Conservation (phyloP, 78 protist genomes). For the Emiliania huxleyi region DNA sequence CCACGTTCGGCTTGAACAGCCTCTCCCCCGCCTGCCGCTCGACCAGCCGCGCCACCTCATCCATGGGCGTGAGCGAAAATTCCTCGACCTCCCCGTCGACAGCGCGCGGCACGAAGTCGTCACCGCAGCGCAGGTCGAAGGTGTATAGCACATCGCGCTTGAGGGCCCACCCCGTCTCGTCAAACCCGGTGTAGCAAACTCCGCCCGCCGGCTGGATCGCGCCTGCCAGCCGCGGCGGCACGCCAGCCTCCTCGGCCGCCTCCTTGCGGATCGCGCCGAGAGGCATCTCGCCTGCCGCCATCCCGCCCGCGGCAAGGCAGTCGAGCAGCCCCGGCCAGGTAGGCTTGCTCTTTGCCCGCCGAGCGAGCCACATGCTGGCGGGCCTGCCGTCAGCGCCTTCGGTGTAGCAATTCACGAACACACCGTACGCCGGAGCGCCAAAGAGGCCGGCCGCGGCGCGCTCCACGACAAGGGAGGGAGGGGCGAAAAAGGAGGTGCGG, state of each 20-base stretch:
- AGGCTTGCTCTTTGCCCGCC: not conserved
- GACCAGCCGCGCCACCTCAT: too few relatives aligned
- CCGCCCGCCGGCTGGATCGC: not conserved
- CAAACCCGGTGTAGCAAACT: not conserved
- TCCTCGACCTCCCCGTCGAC: not conserved
- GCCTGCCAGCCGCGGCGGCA: not conserved
- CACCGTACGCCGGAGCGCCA: not conserved
- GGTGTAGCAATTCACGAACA: not conserved
- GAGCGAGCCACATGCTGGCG: not conserved
- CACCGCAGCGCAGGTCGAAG: constrained; percentile 1
- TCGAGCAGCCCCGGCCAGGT: constrained; percentile 23
- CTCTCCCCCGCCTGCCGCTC: too few relatives aligned
- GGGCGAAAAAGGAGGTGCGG: not conserved
- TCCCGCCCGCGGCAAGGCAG: not conserved
- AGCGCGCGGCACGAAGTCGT: not conserved
- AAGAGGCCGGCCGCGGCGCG: constrained; percentile 2
- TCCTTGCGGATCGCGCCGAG: not conserved
- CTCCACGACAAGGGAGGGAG: not conserved
- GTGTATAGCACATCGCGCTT: not conserved
- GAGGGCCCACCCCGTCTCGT: not conserved
- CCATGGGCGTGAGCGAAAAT: not conserved
- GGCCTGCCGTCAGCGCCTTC: not conserved
- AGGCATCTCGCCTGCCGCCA: not conserved
- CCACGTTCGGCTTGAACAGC: too few relatives aligned
- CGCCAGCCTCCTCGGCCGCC: constrained; percentile 1